Evolutionary conservation across 208 protist species (phyloP), one percentile per base, ranked within the genome.

Genomic region (Borovskyia barvae): DNA sequence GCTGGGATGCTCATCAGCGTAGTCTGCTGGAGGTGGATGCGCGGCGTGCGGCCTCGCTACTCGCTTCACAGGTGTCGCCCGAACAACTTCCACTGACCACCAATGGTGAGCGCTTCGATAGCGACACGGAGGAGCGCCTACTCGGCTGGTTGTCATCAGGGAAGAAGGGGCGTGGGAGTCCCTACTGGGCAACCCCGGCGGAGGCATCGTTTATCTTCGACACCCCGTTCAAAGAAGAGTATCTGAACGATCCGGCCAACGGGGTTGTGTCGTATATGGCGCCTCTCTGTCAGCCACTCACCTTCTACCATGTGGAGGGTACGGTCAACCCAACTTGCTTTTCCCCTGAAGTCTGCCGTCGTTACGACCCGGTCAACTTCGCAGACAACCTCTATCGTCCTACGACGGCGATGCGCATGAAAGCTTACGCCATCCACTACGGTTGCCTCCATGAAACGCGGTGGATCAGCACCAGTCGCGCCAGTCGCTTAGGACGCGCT

Each of bases 341-440:
- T 42, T 75, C 53, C 15, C 15, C 37, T 0, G 14, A 24, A 14
- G 73, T 63, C 24, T 93, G 86, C 29, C 43, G 49, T 35, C 82
- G 79, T 25, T 93, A 93, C 55, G 63, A 77, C 42, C 77, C 86
- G 7, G 57, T 77, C 15, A 93, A 90, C 50, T 80, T 72, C 43
- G 33, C 54, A 7, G 82, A 77, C 22, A 0, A 35, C 12, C 57
- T 72, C 28, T 93, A 93, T 51, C 26, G 26, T 12, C 68, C 86
- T 0, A 32, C 47, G 14, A 54, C 66, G 8, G 60, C 82, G n/a
- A 33, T 88, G 17, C 11, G 36, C 5, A 79, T 93, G 79, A 93
- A 93, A 51, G 71, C 77, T 2, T 49, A 49, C 20, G 76, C 82
- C 0, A 66, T 93, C 35, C 59, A 50, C 3, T 45, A 88, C 55